Percentiles rank a stretch among this genome's conserved stretches.
These are phyloP conservation scores for Austropuccinia psidii DNA, from an alignment of 1,284 basidiomycete species.

Conservation along the genomic window DNA sequence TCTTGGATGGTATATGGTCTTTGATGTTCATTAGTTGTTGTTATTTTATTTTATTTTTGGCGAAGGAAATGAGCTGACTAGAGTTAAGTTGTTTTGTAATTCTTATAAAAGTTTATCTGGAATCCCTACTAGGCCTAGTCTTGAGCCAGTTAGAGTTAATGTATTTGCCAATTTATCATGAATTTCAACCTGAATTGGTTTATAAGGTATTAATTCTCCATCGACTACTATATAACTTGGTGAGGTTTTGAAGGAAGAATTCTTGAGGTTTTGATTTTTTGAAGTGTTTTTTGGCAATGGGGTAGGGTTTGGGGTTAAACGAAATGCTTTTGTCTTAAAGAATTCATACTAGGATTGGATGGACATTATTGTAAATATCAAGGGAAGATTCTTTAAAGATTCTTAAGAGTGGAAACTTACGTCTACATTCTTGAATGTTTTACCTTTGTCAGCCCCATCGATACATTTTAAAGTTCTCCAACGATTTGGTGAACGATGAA, in stretches of 20 bases:
- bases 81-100: too few species aligned
- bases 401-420: too few species aligned
- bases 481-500: neutral
- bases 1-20: too few species aligned
- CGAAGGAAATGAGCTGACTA: too few species aligned
- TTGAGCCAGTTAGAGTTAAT: too few species aligned
- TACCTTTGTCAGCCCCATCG: conserved; percentile 9
- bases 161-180: neutral
- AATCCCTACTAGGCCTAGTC: too few species aligned
- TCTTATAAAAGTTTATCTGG: too few species aligned
- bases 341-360: conserved; percentile 23
- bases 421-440: conserved; percentile 3
- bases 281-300: neutral
- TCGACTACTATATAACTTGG: conserved; percentile 9
- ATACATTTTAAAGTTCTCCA: conserved; percentile 10
- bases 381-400: too few species aligned
- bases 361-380: too few species aligned
- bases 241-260: neutral
- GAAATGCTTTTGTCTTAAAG: conserved; percentile 30
- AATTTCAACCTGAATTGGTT: conserved; percentile 23
- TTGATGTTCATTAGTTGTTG: too few species aligned
- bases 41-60: too few species aligned
- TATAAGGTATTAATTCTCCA: conserved; percentile 19
- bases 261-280: too few species aligned
- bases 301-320: neutral